Conservation (phyloP, 148 eudicot species). For the Cornus florida region DNA sequence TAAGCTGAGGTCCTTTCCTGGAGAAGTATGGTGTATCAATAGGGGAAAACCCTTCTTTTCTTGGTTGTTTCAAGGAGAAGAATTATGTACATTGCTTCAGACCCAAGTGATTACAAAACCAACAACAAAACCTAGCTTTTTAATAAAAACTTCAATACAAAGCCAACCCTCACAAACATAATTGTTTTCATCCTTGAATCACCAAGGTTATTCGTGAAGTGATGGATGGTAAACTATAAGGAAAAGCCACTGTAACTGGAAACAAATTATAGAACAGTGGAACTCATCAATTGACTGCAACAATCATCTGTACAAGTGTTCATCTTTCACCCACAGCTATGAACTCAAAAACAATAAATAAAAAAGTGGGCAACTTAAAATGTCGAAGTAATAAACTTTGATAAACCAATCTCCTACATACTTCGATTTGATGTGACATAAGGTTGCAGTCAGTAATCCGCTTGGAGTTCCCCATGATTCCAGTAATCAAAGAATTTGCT, state of each 20-base stretch:
- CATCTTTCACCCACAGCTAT: not conserved
- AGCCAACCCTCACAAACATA: not conserved
- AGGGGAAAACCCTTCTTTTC: no score
- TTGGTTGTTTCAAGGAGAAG: no score
- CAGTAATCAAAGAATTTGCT: not conserved
- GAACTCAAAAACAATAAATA: not conserved
- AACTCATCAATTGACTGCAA: not conserved
- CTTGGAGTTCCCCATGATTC: not conserved
- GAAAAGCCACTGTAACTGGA: no score
- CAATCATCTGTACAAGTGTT: slow-evolving; percentile 2
- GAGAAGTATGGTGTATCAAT: no score
- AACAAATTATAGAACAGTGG: not conserved
- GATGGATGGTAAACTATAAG: no score
- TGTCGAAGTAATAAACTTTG: not conserved
- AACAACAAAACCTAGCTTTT: no score
- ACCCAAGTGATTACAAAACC: no score
- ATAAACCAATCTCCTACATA: not conserved
- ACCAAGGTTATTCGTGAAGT: no score
- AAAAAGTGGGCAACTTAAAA: not conserved
- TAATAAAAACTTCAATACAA: not conserved
- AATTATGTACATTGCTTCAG: no score
- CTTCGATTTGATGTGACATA: not conserved
- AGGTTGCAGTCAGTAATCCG: not conserved
- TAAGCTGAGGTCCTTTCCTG: no score
- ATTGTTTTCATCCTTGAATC: not conserved